Percentiles rank a stretch among this genome's conserved stretches.
Conservation (phyloP, 805 yeast species). For the Candida tammaniensis region DNA sequence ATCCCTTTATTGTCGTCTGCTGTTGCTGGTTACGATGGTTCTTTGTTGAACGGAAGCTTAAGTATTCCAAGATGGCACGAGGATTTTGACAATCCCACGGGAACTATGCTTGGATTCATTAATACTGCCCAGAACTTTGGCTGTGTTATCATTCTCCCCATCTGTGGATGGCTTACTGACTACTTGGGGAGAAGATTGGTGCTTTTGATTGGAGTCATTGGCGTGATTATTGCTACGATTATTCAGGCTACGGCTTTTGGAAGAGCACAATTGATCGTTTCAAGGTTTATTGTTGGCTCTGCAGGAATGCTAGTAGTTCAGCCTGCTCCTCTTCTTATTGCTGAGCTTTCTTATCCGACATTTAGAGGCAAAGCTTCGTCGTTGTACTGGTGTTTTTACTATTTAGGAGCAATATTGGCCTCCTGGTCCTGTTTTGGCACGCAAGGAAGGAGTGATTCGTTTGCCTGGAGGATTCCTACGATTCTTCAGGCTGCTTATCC, state of each 20-base stretch:
- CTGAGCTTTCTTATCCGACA: conserved; percentile 49
- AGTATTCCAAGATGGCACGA: conserved; percentile 37
- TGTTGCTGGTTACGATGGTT: conserved; percentile 45
- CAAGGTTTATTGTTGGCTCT: conserved; percentile 46
- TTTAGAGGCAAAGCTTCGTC: conserved; percentile 21
- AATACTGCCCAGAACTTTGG: conserved; percentile 31
- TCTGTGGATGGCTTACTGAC: conserved; percentile 29
- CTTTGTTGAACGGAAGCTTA: conserved; percentile 47
- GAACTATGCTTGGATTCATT: conserved; percentile 35
- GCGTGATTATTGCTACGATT: conserved; percentile 27
- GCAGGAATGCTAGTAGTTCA: conserved; percentile 40
- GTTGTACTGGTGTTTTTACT: conserved; percentile 48
- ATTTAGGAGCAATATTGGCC: conserved; percentile 40
- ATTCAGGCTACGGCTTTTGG: conserved; percentile 28
- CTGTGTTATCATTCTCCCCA: conserved; percentile 22
- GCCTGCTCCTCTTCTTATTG: conserved; percentile 44
- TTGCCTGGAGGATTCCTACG: conserved; percentile 50
- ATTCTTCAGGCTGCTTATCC: conserved; percentile 51
- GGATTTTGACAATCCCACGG: conserved; percentile 38
- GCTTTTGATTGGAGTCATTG: conserved; percentile 20
- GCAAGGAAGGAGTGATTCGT: conserved; percentile 18
- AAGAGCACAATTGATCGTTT: conserved; percentile 31
- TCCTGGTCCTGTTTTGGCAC: conserved; percentile 24
- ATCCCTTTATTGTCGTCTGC: conserved; percentile 29
- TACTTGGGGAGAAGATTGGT: conserved; percentile 36